Percentiles rank a stretch among this genome's conserved stretches.
Evolutionary conservation across 1,139 yeast species (phyloP).

Genomic region (Taphrina communis): DNA sequence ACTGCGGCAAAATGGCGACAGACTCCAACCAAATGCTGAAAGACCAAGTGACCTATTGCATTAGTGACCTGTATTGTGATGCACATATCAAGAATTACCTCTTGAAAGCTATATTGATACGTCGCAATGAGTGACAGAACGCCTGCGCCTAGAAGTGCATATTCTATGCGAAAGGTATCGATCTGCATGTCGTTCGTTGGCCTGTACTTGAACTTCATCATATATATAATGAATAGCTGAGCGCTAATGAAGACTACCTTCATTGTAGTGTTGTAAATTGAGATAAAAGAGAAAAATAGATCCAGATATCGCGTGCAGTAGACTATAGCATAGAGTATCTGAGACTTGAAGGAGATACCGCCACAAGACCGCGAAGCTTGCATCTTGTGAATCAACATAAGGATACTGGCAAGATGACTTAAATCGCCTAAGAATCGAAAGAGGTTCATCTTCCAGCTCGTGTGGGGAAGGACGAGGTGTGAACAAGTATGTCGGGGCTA

Average conservation of each 20-base stretch:
- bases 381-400: constrained; percentile 75
- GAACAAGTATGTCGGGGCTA: too few relatives aligned
- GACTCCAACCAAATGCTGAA: constrained; percentile 87
- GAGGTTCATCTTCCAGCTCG: constrained; percentile 45
- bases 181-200: constrained; percentile 62
- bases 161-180: constrained; percentile 79
- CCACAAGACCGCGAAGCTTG: constrained; percentile 68
- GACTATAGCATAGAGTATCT: constrained; percentile 75
- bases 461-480: background rate
- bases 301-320: constrained; percentile 78
- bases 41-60: constrained; percentile 60
- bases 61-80: background rate
- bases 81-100: constrained; percentile 50
- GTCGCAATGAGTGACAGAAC: constrained; percentile 70
- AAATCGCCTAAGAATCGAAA: constrained; percentile 63
- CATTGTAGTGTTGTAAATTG: constrained; percentile 79
- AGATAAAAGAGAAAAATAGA: constrained; percentile 54
- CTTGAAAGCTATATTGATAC: constrained; percentile 65
- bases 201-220: constrained; percentile 68
- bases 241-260: constrained; percentile 79
- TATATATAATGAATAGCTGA: constrained; percentile 73
- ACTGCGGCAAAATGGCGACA: constrained; percentile 89
- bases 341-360: constrained; percentile 90
- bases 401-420: constrained; percentile 80
- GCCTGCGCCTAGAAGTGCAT: constrained; percentile 68